These are phyloP conservation scores for Chlamydomonas schloesseri DNA, from an alignment of 139 green algal species.

Conservation along the genomic window DNA sequence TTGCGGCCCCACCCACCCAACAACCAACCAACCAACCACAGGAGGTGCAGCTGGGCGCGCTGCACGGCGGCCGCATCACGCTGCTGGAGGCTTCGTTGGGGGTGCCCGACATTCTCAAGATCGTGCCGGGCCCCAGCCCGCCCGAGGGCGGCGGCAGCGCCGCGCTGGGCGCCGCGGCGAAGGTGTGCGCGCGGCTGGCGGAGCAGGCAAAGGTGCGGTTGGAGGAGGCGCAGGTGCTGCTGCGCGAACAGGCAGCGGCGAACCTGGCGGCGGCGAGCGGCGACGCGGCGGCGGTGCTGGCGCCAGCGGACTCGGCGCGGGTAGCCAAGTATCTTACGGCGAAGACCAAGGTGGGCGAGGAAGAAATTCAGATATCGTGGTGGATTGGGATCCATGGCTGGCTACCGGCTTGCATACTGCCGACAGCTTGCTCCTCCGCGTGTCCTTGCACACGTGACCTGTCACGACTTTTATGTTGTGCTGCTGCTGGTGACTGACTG, in stretches of 20 bases:
- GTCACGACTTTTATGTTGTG: too few species aligned
- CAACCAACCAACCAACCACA: background rate
- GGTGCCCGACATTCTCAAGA: slow-evolving; percentile 22
- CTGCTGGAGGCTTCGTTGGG: slow-evolving; percentile 22
- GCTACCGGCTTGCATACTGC: too few species aligned
- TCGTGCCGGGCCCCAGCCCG: background rate
- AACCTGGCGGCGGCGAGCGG: background rate
- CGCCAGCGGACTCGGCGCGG: background rate
- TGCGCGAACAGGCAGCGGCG: slow-evolving; percentile 2
- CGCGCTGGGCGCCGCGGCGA: background rate
- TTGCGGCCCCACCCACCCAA: too few species aligned
- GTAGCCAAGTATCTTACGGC: background rate
- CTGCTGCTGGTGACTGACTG: too few species aligned
- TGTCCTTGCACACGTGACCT: too few species aligned
- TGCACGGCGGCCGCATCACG: slow-evolving; percentile 13
- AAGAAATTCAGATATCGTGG: too few species aligned
- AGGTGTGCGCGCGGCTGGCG: background rate
- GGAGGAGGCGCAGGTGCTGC: background rate
- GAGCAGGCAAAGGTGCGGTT: slow-evolving; percentile 14
- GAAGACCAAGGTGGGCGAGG: background rate
- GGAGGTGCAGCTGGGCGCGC: slow-evolving; percentile 35
- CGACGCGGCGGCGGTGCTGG: background rate
- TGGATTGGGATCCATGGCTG: too few species aligned
- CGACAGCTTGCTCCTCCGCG: too few species aligned
- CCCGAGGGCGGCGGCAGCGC: background rate